Evolutionary conservation across 768 basidiomycete genomes (phyloP).

Genomic region (Gautieria morchelliformis): DNA sequence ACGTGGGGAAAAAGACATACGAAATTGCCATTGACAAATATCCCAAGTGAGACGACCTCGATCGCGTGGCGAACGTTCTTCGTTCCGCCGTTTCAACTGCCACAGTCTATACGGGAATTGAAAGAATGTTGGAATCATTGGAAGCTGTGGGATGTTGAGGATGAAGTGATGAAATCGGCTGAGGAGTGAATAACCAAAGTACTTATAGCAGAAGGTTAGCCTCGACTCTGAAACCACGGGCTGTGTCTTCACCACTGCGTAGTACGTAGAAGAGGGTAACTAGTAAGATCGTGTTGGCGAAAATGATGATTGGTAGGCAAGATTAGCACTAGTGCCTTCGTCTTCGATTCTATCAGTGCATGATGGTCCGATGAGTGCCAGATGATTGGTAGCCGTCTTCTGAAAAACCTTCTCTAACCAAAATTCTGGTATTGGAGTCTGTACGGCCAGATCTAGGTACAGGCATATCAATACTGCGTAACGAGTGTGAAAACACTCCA

Average conservation of each 20-base stretch:
- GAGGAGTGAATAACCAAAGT: background rate
- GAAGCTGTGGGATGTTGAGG: background rate
- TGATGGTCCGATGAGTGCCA: no score
- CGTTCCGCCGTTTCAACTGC: background rate
- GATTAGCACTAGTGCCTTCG: background rate
- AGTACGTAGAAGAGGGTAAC: background rate
- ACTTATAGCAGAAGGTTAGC: background rate
- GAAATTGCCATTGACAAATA: constrained; percentile 6
- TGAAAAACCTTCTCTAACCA: no score
- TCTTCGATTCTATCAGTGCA: constrained; percentile 6
- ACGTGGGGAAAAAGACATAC: background rate
- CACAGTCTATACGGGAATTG: constrained; percentile 2
- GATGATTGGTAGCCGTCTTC: no score
- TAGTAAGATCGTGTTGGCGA: background rate
- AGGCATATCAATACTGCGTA: no score
- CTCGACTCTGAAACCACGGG: background rate
- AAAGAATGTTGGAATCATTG: background rate
- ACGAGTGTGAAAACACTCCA: no score
- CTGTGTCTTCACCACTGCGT: background rate
- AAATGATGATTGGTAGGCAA: background rate
- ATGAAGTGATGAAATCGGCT: background rate
- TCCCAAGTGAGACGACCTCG: background rate
- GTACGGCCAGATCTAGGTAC: no score
- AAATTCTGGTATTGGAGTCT: no score
- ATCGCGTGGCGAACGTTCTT: constrained; percentile 4